Evolutionary conservation across 2,329 filamentous ascomycete species (phyloP).

Genomic region (Coniochaeta prunicola): DNA sequence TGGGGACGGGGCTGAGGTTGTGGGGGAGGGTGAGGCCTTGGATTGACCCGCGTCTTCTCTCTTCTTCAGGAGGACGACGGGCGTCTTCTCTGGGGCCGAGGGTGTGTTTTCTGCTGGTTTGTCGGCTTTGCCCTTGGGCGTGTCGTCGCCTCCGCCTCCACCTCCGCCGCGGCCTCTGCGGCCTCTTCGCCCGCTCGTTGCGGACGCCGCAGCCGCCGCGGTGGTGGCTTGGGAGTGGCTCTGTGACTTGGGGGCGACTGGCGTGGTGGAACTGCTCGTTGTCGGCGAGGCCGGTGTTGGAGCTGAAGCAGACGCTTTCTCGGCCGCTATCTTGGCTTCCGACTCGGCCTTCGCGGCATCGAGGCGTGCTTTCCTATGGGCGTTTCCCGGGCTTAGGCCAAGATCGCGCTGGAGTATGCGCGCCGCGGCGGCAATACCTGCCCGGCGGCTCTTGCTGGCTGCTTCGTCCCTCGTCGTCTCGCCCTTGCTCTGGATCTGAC

Average conservation of each 20-base stretch:
- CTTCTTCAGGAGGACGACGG: slow-evolving; percentile 31
- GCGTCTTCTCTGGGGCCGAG: slow-evolving; percentile 18
- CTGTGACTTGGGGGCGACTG: slow-evolving; percentile 21
- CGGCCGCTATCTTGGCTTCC: slow-evolving; percentile 28
- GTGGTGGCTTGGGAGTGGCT: slow-evolving; percentile 8
- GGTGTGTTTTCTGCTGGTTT: slow-evolving; percentile 17
- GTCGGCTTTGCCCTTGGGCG: slow-evolving; percentile 16
- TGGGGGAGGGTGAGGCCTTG: not conserved
- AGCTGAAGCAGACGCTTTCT: slow-evolving; percentile 15
- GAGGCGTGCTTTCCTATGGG: slow-evolving; percentile 52
- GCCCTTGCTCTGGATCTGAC: slow-evolving; percentile 25
- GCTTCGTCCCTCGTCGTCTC: slow-evolving; percentile 16
- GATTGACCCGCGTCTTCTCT: slow-evolving; percentile 18
- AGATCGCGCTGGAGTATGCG: slow-evolving; percentile 60
- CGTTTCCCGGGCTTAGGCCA: slow-evolving; percentile 55
- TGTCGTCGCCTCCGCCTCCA: slow-evolving; percentile 11
- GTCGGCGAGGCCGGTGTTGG: slow-evolving; percentile 12
- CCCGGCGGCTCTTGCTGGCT: slow-evolving; percentile 46
- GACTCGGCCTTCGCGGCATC: slow-evolving; percentile 51
- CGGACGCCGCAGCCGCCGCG: not conserved
- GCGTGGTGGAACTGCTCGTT: slow-evolving; percentile 9
- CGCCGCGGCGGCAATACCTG: slow-evolving; percentile 56
- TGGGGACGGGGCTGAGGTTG: slow-evolving; percentile 14
- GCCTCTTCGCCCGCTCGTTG: not conserved
- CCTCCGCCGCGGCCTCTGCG: slow-evolving; percentile 11